Conservation (phyloP, 768 basidiomycete genomes). For the Termitomyces sp. region DNA sequence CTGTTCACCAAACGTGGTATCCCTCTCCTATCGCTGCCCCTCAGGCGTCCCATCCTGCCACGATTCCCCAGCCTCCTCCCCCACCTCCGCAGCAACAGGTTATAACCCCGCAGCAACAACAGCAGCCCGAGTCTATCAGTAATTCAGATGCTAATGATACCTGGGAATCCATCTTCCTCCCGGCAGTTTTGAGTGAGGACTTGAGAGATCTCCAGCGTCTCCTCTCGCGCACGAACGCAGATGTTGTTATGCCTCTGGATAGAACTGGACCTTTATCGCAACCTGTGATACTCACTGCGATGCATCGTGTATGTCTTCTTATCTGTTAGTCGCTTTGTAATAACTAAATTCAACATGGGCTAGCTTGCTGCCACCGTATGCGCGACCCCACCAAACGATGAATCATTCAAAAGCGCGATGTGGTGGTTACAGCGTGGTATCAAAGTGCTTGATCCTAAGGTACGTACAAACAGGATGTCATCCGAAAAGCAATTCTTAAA, state of each 20-base stretch:
- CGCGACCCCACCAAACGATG: constrained; percentile 73
- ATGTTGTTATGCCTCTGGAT: constrained; percentile 74
- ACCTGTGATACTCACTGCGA: constrained; percentile 77
- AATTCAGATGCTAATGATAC: constrained; percentile 11
- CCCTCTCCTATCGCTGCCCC: constrained; percentile 65
- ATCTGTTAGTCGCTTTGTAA: not conserved
- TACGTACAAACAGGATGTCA: constrained; percentile 22
- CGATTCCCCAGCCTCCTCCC: constrained; percentile 52
- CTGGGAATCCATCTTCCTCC: constrained; percentile 82
- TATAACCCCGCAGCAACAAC: constrained; percentile 26
- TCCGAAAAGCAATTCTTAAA: constrained; percentile 1
- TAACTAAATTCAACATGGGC: not conserved
- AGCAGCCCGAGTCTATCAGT: constrained; percentile 8
- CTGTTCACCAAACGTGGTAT: constrained; percentile 57
- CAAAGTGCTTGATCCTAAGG: constrained; percentile 66
- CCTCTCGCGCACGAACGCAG: constrained; percentile 69
- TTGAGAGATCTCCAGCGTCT: constrained; percentile 68
- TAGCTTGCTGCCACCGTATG: constrained; percentile 73
- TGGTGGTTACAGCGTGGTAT: constrained; percentile 87
- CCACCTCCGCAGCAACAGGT: constrained; percentile 40
- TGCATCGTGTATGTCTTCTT: constrained; percentile 62
- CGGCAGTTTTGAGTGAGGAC: constrained; percentile 74
- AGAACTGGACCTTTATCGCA: constrained; percentile 70
- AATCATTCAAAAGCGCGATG: constrained; percentile 73
- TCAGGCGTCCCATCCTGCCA: constrained; percentile 76